Evolutionary conservation across 768 basidiomycete species (phyloP), one percentile per base, ranked within the genome.

Genomic region (Xerocomus brunneocitrinus): DNA sequence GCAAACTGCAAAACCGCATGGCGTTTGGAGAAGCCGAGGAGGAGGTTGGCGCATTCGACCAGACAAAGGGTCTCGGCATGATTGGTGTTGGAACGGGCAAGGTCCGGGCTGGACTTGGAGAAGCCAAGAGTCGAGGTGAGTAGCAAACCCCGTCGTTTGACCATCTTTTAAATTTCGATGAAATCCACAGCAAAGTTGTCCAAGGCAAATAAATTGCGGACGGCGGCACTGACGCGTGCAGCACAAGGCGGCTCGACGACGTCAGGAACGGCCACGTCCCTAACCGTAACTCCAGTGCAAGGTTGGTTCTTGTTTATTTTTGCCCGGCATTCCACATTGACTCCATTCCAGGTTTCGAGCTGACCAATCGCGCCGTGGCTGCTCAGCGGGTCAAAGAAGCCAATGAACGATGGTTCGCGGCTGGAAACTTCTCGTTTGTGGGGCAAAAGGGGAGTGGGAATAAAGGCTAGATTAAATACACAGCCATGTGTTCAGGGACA

Each of bases 41-140:
- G 64, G 97, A 99, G 69, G 89, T 95, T 41, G 95, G 94, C 16
- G 91, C 94, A 31, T 95, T 92, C 61, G 97, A 97, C 73, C 86
- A 98, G 74, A 95, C 94, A n/a, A 91, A 92, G 75, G 97, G 97
- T 5, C 71, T 98, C 67, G 97, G 97, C 56, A 98, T 99, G 95
- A 91, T 98, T 56, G 93, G 94, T 36, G 79, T 79, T 49, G 77
- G 83, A 16, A 85, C 87, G 6, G 97, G 97, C 24, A 91, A 92
- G 69, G 89, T 99, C 48, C 79, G 97, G 50, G 93, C 93, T 12
- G 86, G 87, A 28, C 69, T 84, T 47, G 93, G 89, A 49, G 95
- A 98, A 67, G 81, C 87, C 40, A 92, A 92, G 74, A 95, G 87
- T 73, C 84, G 87, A 76, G 94, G 95, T 95, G 59, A 57, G 82